phyloP scores from a whole-genome alignment of 306 rosid species.

The Argentina anserina region DNA sequence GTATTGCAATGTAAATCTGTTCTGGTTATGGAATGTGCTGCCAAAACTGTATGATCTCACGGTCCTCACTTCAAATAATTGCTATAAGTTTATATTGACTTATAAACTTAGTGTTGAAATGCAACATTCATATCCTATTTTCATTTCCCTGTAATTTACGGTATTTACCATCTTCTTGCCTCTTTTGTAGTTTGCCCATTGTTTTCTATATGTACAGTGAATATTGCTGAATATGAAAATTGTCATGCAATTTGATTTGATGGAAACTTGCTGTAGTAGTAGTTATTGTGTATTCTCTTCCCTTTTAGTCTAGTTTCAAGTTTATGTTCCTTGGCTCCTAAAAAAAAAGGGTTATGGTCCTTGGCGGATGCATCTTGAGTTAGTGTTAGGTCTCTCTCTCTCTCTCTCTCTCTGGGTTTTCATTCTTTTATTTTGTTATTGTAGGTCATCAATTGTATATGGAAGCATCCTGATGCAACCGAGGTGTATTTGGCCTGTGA shows the following conservation, averaged over 20 bases:
- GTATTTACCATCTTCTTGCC: too few relatives aligned
- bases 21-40: not conserved
- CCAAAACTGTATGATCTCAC: not conserved
- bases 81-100: not conserved
- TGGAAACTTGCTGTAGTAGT: not conserved
- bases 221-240: not conserved
- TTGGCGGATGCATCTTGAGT: not conserved
- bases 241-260: not conserved
- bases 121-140: too few relatives aligned
- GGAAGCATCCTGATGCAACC: slow-evolving; percentile 72
- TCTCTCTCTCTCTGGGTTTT: too few relatives aligned
- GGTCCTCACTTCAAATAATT: not conserved
- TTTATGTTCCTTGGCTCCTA: not conserved
- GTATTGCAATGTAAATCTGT: not conserved
- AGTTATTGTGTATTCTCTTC: not conserved
- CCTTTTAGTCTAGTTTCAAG: not conserved
- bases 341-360: too few relatives aligned
- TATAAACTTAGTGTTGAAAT: too few relatives aligned
- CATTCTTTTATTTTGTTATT: not conserved
- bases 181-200: not conserved
- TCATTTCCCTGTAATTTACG: not conserved
- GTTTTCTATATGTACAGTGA: not conserved
- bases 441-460: slow-evolving; percentile 75
- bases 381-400: too few relatives aligned
- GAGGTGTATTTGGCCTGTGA: slow-evolving; percentile 60